Evolutionary conservation across 148 eudicot species (phyloP).

Genomic region (Tetragonia tetragonoides): DNA sequence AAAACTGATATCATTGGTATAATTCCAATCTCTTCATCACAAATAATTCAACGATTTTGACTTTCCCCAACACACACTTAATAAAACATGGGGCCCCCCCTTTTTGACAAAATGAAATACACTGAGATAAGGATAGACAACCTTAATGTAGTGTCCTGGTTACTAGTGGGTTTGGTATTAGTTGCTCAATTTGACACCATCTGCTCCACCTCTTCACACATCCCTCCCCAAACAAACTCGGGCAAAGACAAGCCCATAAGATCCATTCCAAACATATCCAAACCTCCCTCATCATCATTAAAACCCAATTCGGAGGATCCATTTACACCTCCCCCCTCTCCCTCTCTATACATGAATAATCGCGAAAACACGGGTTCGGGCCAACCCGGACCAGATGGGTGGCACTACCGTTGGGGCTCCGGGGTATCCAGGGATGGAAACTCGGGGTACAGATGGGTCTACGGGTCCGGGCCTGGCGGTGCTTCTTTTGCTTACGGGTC

Average conservation of each 20-base stretch:
- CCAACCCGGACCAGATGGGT: background rate
- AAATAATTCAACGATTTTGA: too few species aligned
- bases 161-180: background rate
- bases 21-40: too few species aligned
- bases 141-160: background rate
- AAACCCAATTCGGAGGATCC: too few species aligned
- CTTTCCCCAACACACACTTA: background rate
- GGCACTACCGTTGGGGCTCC: background rate
- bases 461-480: background rate
- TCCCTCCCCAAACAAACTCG: background rate
- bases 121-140: background rate
- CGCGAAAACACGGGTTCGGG: background rate
- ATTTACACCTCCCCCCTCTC: background rate
- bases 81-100: background rate
- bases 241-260: too few species aligned
- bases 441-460: background rate
- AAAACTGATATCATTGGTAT: too few species aligned
- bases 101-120: background rate
- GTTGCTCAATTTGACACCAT: background rate
- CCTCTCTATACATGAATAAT: background rate
- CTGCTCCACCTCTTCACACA: background rate
- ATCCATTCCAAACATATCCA: background rate
- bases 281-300: too few species aligned
- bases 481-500: background rate
- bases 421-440: background rate